A percentile compares a stretch with the other conserved stretches of the same genome.
These are phyloP conservation scores for Kalanchoe fedtschenkoi DNA, from an alignment of 164 flowering plant species.

Conservation along the genomic window DNA sequence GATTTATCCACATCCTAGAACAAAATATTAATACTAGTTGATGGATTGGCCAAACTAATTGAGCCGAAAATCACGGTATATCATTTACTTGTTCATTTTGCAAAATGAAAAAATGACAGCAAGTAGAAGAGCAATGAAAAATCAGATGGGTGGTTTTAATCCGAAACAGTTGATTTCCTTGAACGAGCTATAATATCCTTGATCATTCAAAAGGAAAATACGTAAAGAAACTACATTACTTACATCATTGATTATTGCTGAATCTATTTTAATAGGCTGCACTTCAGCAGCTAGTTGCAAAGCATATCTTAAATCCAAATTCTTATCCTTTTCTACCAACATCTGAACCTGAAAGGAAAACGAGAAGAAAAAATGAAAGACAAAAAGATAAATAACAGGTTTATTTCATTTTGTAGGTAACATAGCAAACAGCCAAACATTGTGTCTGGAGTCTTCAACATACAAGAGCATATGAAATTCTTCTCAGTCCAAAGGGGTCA, in stretches of 20 bases:
- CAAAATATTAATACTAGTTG: not conserved
- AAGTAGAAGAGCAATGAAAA: not conserved
- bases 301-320: slow-evolving; percentile 58
- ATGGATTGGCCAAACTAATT: not conserved
- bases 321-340: slow-evolving; percentile 67
- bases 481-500: slow-evolving; percentile 90
- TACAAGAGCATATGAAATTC: slow-evolving; percentile 92
- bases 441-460: slow-evolving; percentile 16
- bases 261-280: slow-evolving; percentile 55
- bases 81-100: not conserved
- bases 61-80: not conserved
- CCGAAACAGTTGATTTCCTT: no score
- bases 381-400: not conserved
- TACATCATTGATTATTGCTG: slow-evolving; percentile 47
- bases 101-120: not conserved
- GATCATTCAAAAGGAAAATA: not conserved
- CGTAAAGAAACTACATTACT: slow-evolving; percentile 11
- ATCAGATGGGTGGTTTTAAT: not conserved
- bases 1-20: not conserved
- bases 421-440: not conserved
- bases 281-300: slow-evolving; percentile 63
- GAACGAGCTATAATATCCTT: no score
- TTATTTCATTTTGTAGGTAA: not conserved
- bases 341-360: slow-evolving; percentile 63
- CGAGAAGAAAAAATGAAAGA: slow-evolving; percentile 5